A percentile compares a stretch with the other conserved stretches of the same genome.
These are phyloP conservation scores for Astrothelium macrocarpum DNA, from an alignment of 495 filamentous ascomycete species.

Conservation along the genomic window DNA sequence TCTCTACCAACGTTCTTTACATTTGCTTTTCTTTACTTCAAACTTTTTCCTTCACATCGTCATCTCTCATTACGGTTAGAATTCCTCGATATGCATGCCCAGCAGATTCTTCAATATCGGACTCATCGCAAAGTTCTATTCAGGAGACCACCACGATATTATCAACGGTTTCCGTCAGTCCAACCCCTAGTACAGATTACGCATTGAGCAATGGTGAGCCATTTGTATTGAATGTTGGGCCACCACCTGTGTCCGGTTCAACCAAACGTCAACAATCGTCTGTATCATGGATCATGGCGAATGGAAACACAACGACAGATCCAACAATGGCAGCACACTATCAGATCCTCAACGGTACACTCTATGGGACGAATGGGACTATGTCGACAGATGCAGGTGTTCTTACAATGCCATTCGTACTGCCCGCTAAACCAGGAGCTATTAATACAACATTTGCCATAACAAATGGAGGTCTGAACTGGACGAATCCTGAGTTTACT, in stretches of 20 bases:
- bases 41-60: background rate
- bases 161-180: slow-evolving; percentile 16
- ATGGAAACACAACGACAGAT: slow-evolving; percentile 22
- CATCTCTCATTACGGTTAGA: background rate
- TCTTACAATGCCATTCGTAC: slow-evolving; percentile 8
- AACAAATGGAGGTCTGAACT: slow-evolving; percentile 5
- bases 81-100: background rate
- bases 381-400: slow-evolving; percentile 9
- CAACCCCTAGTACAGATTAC: slow-evolving; percentile 12
- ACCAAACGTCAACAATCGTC: slow-evolving; percentile 6
- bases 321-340: slow-evolving; percentile 13
- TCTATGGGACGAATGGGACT: slow-evolving; percentile 10
- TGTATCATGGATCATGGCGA: slow-evolving; percentile 11
- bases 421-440: background rate
- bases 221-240: slow-evolving; percentile 16
- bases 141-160: slow-evolving; percentile 10
- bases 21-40: background rate
- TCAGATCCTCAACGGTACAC: slow-evolving; percentile 12
- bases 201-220: slow-evolving; percentile 16
- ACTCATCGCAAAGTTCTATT: background rate
- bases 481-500: slow-evolving; percentile 19
- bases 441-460: slow-evolving; percentile 17
- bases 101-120: background rate
- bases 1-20: background rate
- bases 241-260: background rate